Base-by-base conservation (phyloP, 179 eudicot species). In the Beta macrorhiza region DNA sequence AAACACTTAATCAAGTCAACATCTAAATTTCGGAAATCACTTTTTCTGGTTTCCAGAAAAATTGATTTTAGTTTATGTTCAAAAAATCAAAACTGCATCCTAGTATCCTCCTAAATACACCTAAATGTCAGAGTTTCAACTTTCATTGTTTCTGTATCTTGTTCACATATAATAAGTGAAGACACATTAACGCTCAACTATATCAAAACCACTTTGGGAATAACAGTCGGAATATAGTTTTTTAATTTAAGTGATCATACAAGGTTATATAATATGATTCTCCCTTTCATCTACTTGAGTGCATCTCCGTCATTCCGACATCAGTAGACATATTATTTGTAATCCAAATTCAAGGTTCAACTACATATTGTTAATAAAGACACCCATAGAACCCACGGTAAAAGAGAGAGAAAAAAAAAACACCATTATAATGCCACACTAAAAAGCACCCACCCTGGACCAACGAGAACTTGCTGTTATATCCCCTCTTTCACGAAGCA, bases 401-500 rank as follows among this genome's bases (percentile, higher is more conserved):
- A 29, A 4, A 47, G 42, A 37, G 42, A 37, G 32, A 37, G 25
- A 25, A 0, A 37, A 37, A 2, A 37, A 37, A 2, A 53, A 15
- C 63, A 62, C 25, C n/a, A 63, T 53, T 7, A 20, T 10, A n/a
- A 61, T 52, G 47, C 55, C 32, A 79, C 25, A 17, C 32, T 69
- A n/a, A 77, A 16, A 81, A 74, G 53, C 42, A 88, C 93, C 72
- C 74, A 94, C 99, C 93, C 91, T 93, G 62, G 97, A 97, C 99
- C 99, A 97, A 29, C 98, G 97, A 84, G 97, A 89, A 86, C 85
- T 88, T 70, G 87, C 53, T 29, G 90, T 90, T 77, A 97, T 83
- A 80, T 87, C 94, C 74, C 83, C 87, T 81, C 82, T 91, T 71
- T 97, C 97, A 52, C 82, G 87, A 84, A 97, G 97, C 99, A 97